Conservation (phyloP, 257 asterid species). For the Penstemon newberryi region DNA sequence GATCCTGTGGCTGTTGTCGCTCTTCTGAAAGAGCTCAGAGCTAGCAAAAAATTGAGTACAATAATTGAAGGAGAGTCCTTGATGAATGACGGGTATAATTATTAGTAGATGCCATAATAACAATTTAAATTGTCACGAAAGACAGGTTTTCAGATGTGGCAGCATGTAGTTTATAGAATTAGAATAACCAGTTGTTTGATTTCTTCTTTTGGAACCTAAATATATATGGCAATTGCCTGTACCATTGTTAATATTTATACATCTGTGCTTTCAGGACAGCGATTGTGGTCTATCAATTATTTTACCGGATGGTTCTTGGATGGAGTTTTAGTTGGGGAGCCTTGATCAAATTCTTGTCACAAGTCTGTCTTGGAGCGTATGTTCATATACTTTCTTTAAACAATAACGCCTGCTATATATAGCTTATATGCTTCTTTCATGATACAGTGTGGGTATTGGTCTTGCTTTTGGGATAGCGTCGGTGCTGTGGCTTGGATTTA, state of each 20-base stretch:
- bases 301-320: slow-evolving; percentile 79
- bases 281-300: slow-evolving; percentile 88
- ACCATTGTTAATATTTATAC: slow-evolving; percentile 9
- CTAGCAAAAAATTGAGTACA: slow-evolving; percentile 92
- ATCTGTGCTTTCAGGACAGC: slow-evolving; percentile 75
- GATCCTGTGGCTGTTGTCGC: slow-evolving; percentile 99
- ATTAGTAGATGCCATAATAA: neutral
- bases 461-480: slow-evolving; percentile 87
- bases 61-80: slow-evolving; percentile 97
- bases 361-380: slow-evolving; percentile 95
- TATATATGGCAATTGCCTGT: slow-evolving; percentile 14
- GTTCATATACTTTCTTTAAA: slow-evolving; percentile 39
- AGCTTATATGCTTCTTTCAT: slow-evolving; percentile 33
- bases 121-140: slow-evolving; percentile 11
- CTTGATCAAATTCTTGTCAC: slow-evolving; percentile 55
- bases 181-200: slow-evolving; percentile 9
- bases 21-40: slow-evolving; percentile 90
- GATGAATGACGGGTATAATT: slow-evolving; percentile 94
- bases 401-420: slow-evolving; percentile 25
- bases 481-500: slow-evolving; percentile 90
- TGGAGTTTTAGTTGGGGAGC: slow-evolving; percentile 77
- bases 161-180: slow-evolving; percentile 21
- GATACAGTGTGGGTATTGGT: slow-evolving; percentile 77
- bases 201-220: slow-evolving; percentile 17
- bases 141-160: slow-evolving; percentile 19